Evolutionary conservation across 768 basidiomycete species (phyloP).

Genomic region (Hygrocybe punicea): DNA sequence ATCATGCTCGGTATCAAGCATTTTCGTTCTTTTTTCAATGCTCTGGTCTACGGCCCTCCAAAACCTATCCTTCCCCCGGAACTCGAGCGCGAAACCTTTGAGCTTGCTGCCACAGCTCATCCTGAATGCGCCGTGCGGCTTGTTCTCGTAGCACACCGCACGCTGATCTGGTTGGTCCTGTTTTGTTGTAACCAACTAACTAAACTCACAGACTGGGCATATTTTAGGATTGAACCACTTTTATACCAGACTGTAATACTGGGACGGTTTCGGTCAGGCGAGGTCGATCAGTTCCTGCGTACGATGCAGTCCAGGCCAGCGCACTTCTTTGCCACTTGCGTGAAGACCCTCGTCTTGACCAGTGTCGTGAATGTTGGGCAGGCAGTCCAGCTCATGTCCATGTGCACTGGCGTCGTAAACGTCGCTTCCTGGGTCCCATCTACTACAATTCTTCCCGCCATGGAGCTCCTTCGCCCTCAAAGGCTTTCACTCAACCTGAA

Average conservation of each 20-base stretch:
- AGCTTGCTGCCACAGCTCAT: slow-evolving; percentile 29
- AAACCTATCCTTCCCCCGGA: slow-evolving; percentile 35
- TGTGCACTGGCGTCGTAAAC: slow-evolving; percentile 37
- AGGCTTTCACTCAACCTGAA: background rate
- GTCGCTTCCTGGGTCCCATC: slow-evolving; percentile 29
- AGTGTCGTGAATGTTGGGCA: slow-evolving; percentile 27
- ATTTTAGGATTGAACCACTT: slow-evolving; percentile 36
- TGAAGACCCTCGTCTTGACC: slow-evolving; percentile 41
- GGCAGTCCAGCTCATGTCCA: slow-evolving; percentile 31
- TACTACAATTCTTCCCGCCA: slow-evolving; percentile 15
- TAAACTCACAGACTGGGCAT: background rate
- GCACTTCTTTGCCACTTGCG: slow-evolving; percentile 35
- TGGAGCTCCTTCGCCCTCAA: slow-evolving; percentile 13
- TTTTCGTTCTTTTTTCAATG: background rate
- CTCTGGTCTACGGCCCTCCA: background rate
- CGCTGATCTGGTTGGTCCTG: slow-evolving; percentile 33
- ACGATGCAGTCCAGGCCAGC: slow-evolving; percentile 33
- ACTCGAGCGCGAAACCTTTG: slow-evolving; percentile 40
- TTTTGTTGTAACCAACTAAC: background rate
- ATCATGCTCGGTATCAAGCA: background rate
- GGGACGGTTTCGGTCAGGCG: slow-evolving; percentile 19
- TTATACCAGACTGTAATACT: slow-evolving; percentile 41
- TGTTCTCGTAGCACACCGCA: slow-evolving; percentile 35
- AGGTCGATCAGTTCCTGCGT: slow-evolving; percentile 35
- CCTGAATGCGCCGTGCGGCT: slow-evolving; percentile 28